phyloP scores from a whole-genome alignment of 1,284 basidiomycete genomes.

The Golubevia pallescens region DNA sequence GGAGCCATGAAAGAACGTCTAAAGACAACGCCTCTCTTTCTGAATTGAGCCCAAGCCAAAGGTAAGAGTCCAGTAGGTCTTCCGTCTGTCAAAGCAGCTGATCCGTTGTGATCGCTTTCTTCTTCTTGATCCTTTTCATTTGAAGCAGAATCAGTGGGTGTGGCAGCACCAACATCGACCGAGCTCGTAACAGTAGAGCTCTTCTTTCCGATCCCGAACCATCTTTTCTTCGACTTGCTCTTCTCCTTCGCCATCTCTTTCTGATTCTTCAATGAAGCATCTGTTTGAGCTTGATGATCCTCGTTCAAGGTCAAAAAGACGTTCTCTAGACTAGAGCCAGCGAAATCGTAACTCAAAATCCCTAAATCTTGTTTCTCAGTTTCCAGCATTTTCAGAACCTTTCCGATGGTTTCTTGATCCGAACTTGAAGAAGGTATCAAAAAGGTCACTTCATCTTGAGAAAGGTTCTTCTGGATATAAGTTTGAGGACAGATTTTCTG shows the following conservation, averaged over 20 bases:
- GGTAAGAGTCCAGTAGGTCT: conserved; percentile 68
- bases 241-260: conserved; percentile 10
- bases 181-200: not conserved
- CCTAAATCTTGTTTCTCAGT: conserved; percentile 64
- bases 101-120: conserved; percentile 16
- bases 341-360: conserved; percentile 72
- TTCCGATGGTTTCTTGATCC: conserved; percentile 69
- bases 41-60: conserved; percentile 75
- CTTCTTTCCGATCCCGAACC: not conserved
- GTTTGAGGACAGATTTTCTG: conserved; percentile 67
- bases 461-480: conserved; percentile 54
- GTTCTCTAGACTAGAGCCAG: conserved; percentile 78
- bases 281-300: conserved; percentile 56
- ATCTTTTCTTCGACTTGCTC: conserved; percentile 10
- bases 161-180: not conserved
- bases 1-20: conserved; percentile 75
- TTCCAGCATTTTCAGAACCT: conserved; percentile 71
- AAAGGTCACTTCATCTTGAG: not conserved
- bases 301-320: conserved; percentile 76
- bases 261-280: conserved; percentile 7
- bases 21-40: conserved; percentile 74
- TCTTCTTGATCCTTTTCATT: conserved; percentile 9
- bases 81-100: conserved; percentile 68
- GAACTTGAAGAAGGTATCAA: conserved; percentile 67
- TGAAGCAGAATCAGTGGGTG: no score